Evolutionary conservation across 176 grass and related monocot species (phyloP).

Genomic region (Elymus sibiricus): DNA sequence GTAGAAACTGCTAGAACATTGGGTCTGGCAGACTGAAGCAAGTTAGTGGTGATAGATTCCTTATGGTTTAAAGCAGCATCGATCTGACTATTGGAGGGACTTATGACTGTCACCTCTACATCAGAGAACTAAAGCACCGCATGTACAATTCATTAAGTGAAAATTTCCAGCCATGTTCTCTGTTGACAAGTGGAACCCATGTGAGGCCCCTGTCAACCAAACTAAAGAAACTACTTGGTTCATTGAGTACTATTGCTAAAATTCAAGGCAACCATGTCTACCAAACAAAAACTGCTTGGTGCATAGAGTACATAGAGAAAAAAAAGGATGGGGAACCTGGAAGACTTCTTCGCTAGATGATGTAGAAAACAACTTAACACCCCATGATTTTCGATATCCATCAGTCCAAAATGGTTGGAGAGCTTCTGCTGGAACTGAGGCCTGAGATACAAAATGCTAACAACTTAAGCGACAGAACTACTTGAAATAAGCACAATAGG

Average conservation of each 20-base stretch:
- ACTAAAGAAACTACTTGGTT: background rate
- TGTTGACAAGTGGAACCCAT: background rate
- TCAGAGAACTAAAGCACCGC: background rate
- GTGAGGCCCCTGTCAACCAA: background rate
- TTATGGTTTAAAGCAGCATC: background rate
- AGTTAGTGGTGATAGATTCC: background rate
- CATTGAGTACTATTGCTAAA: background rate
- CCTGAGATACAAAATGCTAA: constrained; percentile 44
- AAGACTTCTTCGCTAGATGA: constrained; percentile 61
- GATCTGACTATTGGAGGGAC: background rate
- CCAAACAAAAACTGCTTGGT: background rate
- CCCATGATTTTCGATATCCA: constrained; percentile 85
- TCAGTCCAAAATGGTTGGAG: constrained; percentile 70
- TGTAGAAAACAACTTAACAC: constrained; percentile 59
- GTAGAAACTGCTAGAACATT: background rate
- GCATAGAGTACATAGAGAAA: constrained; percentile 6
- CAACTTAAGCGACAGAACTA: constrained; percentile 25
- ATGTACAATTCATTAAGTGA: background rate
- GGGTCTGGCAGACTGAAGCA: background rate
- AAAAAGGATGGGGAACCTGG: constrained; percentile 38
- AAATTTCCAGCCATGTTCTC: constrained; percentile 1
- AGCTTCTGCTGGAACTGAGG: constrained; percentile 75
- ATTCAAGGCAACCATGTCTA: constrained; percentile 1
- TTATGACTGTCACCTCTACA: background rate
- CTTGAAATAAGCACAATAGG: constrained; percentile 17